These are phyloP conservation scores for Poterioochromonas sp. DNA, from an alignment of 352 stramenopile genomes.

Conservation along the genomic window DNA sequence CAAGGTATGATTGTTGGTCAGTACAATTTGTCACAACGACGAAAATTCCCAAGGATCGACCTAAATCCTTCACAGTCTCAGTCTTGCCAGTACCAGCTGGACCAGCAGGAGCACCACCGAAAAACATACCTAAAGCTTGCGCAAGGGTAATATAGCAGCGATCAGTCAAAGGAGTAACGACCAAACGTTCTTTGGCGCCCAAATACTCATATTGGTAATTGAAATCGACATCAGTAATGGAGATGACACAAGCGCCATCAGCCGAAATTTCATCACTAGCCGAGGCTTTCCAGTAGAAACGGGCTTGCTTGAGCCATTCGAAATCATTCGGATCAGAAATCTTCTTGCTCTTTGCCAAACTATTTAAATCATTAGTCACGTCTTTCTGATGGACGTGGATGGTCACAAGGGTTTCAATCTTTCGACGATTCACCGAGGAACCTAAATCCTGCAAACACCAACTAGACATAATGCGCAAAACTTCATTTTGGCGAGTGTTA, in stretches of 20 bases:
- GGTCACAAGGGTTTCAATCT: conserved; percentile 94
- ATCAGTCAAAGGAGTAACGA: conserved; percentile 93
- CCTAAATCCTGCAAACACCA: conserved; percentile 91
- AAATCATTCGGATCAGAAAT: conserved; percentile 95
- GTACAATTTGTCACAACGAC: conserved; percentile 93
- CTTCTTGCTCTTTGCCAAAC: conserved; percentile 86
- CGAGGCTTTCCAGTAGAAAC: conserved; percentile 92
- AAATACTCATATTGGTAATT: conserved; percentile 98
- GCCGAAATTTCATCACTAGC: conserved; percentile 82
- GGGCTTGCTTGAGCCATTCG: conserved; percentile 97
- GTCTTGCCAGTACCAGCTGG: conserved; percentile 91
- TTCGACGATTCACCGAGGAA: conserved; percentile 90
- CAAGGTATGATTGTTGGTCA: conserved; percentile 93
- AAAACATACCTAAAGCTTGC: conserved; percentile 95
- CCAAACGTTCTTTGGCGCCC: conserved; percentile 88
- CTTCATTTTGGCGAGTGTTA: conserved; percentile 65
- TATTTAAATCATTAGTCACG: conserved; percentile 84
- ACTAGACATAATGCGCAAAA: conserved; percentile 76
- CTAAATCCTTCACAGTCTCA: conserved; percentile 92
- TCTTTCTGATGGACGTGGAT: conserved; percentile 96
- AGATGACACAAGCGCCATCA: conserved; percentile 88
- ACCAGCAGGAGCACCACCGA: conserved; percentile 84
- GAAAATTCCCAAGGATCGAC: conserved; percentile 85
- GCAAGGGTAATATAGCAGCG: conserved; percentile 93
- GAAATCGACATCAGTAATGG: conserved; percentile 95